Conservation (phyloP, 257 asterid genomes). For the Fraxinus americana region DNA sequence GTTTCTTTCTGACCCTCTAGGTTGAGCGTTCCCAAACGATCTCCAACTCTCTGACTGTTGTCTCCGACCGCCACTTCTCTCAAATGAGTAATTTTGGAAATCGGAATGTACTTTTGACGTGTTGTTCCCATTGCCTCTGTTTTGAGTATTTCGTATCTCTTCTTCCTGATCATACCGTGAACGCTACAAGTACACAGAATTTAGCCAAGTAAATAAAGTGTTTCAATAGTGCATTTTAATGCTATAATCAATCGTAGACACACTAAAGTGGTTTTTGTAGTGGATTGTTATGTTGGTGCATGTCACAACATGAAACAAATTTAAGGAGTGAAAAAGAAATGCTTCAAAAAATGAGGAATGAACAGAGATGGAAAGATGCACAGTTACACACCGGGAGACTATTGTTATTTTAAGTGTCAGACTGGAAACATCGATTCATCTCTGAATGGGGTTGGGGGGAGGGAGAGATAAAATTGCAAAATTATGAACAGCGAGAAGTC, state of each 20-base stretch:
- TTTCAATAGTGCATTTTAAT: neutral
- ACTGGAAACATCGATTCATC: neutral
- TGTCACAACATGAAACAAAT: neutral
- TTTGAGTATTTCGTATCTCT: conserved; percentile 61
- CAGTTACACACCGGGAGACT: neutral
- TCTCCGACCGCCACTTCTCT: conserved; percentile 52
- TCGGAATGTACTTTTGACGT: conserved; percentile 41
- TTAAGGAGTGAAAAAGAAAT: neutral
- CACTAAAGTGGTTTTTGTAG: neutral
- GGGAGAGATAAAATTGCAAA: neutral
- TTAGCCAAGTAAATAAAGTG: conserved; percentile 16
- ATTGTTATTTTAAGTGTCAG: neutral
- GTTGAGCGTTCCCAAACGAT: conserved; percentile 46
- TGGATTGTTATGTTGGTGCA: neutral
- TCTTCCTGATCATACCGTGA: conserved; percentile 78
- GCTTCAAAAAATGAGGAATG: neutral
- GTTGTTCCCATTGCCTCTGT: conserved; percentile 47
- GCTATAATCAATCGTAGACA: neutral
- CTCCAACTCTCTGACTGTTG: conserved; percentile 57
- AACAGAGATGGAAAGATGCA: neutral
- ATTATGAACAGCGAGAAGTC: neutral
- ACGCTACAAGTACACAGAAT: conserved; percentile 54
- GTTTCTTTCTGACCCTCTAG: conserved; percentile 50
- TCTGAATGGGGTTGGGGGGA: neutral
- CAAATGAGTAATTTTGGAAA: conserved; percentile 47